phyloP scores from a whole-genome alignment of 345 rosid species.

The Euphorbia peplus region DNA sequence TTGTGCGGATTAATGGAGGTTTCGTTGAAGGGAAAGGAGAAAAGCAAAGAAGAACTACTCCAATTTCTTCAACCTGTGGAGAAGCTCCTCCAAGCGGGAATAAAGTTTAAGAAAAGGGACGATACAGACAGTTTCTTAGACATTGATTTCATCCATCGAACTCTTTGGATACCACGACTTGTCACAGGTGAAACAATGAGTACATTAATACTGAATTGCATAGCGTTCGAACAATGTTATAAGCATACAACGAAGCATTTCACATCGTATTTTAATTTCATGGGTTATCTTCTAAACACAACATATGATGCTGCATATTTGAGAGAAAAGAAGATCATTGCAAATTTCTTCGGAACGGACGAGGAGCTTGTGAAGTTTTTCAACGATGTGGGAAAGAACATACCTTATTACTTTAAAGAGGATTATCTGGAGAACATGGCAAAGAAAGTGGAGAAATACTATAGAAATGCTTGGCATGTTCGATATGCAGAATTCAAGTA shows the following conservation, averaged over 20 bases:
- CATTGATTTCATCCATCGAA: slow-evolving; percentile 36
- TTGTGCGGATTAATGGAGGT: too few species aligned
- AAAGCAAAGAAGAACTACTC: neutral
- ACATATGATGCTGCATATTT: slow-evolving; percentile 46
- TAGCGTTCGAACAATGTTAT: slow-evolving; percentile 54
- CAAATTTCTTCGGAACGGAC: slow-evolving; percentile 53
- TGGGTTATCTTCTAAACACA: slow-evolving; percentile 50
- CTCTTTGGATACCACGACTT: slow-evolving; percentile 45
- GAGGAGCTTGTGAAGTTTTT: slow-evolving; percentile 45
- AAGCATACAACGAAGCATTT: slow-evolving; percentile 40
- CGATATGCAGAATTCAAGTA: slow-evolving; percentile 51
- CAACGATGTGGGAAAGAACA: slow-evolving; percentile 46
- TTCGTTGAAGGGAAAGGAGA: neutral
- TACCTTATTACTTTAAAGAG: slow-evolving; percentile 37
- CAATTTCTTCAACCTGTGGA: neutral
- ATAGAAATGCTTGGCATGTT: slow-evolving; percentile 42
- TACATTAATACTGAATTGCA: slow-evolving; percentile 45
- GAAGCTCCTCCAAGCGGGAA: neutral
- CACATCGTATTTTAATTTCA: slow-evolving; percentile 46
- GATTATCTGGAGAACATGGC: slow-evolving; percentile 41
- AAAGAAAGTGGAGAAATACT: slow-evolving; percentile 46
- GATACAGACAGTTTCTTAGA: slow-evolving; percentile 23
- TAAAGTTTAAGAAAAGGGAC: neutral
- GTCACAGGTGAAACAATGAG: slow-evolving; percentile 40
- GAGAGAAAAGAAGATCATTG: slow-evolving; percentile 38